These are phyloP conservation scores for Fusarium anguioides DNA, from an alignment of 2,329 filamentous ascomycete species.

Conservation along the genomic window DNA sequence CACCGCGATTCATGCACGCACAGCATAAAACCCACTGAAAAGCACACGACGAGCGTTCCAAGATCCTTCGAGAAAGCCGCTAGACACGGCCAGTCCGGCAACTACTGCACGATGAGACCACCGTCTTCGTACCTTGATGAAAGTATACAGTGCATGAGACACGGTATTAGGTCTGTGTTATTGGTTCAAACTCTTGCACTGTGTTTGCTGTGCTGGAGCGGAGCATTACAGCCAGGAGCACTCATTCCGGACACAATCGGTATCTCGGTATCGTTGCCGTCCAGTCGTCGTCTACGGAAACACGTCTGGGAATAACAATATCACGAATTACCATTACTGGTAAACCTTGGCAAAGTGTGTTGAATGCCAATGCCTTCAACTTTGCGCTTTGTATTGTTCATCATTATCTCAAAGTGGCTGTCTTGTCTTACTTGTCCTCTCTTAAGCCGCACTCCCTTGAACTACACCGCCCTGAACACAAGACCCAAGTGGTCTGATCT, in stretches of 20 bases:
- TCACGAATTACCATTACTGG: not conserved
- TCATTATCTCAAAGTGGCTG: not conserved
- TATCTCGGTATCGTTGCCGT: slow-evolving; percentile 11
- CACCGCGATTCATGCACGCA: slow-evolving; percentile 31
- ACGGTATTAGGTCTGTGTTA: not conserved
- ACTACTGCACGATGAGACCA: slow-evolving; percentile 46
- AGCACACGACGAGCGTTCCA: slow-evolving; percentile 34
- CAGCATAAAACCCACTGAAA: slow-evolving; percentile 22
- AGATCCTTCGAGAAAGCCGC: slow-evolving; percentile 42
- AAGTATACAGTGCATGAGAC: slow-evolving; percentile 38
- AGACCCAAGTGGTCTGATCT: slow-evolving; percentile 28
- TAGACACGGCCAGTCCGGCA: slow-evolving; percentile 43
- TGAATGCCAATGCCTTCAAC: not conserved
- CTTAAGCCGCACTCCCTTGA: not conserved
- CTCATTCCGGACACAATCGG: slow-evolving; percentile 6
- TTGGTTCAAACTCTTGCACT: slow-evolving; percentile 24
- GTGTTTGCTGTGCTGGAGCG: slow-evolving; percentile 25
- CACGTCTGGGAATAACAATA: slow-evolving; percentile 22
- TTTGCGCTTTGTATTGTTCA: no score
- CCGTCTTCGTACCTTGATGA: slow-evolving; percentile 1
- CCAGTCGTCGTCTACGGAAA: not conserved
- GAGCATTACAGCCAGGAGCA: slow-evolving; percentile 9
- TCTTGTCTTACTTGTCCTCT: not conserved
- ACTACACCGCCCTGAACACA: slow-evolving; percentile 13
- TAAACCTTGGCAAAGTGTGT: not conserved